Conservation (phyloP, 2,329 filamentous ascomycete genomes). For the Nemania serpens region DNA sequence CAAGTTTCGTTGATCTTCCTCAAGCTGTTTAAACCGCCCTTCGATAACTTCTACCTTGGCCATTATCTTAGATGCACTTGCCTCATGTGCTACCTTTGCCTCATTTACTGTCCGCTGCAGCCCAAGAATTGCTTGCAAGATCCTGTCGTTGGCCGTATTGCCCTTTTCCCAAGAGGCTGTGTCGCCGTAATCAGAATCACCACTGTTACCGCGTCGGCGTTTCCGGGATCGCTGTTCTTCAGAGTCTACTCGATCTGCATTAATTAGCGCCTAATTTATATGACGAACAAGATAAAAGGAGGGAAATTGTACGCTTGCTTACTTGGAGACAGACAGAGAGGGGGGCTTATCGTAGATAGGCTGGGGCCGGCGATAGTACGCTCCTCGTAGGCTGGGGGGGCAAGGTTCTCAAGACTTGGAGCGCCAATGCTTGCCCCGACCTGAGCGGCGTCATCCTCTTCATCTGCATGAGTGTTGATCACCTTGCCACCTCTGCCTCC, state of each 20-base stretch:
- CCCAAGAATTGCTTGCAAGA: constrained; percentile 10
- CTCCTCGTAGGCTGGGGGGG: constrained; percentile 17
- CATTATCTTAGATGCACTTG: constrained; percentile 9
- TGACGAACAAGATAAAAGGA: not conserved
- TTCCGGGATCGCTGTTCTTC: not conserved
- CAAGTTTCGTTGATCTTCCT: constrained; percentile 12
- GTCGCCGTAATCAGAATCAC: not conserved
- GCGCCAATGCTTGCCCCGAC: not conserved
- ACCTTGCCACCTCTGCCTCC: constrained; percentile 19
- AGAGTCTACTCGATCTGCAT: not conserved
- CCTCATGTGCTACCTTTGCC: constrained; percentile 2
- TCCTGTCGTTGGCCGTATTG: not conserved
- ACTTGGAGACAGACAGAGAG: constrained; percentile 11
- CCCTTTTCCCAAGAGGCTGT: not conserved
- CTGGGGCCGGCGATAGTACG: not conserved
- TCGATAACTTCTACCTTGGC: constrained; percentile 15
- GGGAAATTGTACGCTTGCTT: not conserved
- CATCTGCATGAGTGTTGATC: not conserved
- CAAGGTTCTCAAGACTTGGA: not conserved
- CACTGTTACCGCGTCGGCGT: constrained; percentile 11
- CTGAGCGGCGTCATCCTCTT: not conserved
- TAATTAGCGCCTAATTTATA: not conserved
- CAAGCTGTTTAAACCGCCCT: constrained; percentile 15
- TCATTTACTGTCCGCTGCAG: constrained; percentile 11
- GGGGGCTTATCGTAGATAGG: not conserved